phyloP scores from a whole-genome alignment of 73 alveolate genomes.

The Tetrahymena elliotti region DNA sequence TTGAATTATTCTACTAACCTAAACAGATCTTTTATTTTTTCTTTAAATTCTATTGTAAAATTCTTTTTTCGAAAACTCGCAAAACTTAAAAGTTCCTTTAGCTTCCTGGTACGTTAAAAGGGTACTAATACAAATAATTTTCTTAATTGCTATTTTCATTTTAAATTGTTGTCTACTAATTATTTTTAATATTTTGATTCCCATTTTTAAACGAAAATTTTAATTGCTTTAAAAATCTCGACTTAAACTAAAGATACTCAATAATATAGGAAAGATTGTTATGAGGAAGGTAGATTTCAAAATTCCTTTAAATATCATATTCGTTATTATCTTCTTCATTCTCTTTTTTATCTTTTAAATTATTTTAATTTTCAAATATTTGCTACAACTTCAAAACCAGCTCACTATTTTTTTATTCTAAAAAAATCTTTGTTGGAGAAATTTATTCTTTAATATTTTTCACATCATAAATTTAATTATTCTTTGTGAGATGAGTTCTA shows the following conservation, averaged over 20 bases:
- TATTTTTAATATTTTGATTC: not conserved
- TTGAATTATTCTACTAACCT: not conserved
- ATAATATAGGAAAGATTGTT: not conserved
- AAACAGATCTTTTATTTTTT: not conserved
- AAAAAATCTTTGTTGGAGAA: not conserved
- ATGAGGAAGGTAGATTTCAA: not conserved
- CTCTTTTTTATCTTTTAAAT: not conserved
- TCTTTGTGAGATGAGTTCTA: too few relatives aligned
- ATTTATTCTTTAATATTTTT: not conserved
- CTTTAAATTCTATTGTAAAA: not conserved
- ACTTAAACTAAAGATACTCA: not conserved
- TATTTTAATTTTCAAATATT: not conserved
- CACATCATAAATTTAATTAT: not conserved
- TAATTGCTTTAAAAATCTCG: not conserved
- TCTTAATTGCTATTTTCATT: not conserved
- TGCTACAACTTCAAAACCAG: not conserved
- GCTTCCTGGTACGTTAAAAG: not conserved
- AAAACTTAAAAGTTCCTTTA: not conserved
- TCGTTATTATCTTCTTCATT: not conserved
- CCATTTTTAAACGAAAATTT: not conserved
- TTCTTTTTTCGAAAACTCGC: not conserved
- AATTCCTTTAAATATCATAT: not conserved
- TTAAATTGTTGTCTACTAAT: too few relatives aligned
- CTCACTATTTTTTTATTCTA: not conserved
- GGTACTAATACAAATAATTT: not conserved